Conservation (phyloP, 768 basidiomycete genomes). For the Tephrocybe sp. region DNA sequence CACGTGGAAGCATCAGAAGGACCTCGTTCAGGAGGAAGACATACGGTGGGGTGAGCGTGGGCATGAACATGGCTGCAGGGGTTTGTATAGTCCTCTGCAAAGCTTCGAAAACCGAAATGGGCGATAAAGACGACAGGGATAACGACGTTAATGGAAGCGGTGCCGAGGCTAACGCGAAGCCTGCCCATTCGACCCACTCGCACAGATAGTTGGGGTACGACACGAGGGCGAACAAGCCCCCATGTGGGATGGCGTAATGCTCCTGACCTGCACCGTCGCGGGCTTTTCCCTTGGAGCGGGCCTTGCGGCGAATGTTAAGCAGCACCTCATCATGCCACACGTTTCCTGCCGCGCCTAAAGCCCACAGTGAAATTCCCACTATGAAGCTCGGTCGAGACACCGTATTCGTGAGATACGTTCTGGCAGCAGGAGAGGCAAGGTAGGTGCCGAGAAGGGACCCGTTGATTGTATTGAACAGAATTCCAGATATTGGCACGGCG, state of each 20-base stretch:
- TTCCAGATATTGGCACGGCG: conserved; percentile 52
- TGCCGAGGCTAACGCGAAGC: conserved; percentile 77
- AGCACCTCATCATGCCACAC: conserved; percentile 90
- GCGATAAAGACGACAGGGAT: conserved; percentile 14
- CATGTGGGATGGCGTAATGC: conserved; percentile 66
- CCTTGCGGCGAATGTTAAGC: conserved; percentile 73
- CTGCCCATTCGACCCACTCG: conserved; percentile 95
- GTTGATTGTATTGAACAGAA: conserved; percentile 72
- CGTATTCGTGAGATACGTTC: conserved; percentile 37
- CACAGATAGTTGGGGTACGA: conserved; percentile 94
- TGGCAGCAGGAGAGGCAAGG: conserved; percentile 58
- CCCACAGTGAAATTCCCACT: conserved; percentile 67
- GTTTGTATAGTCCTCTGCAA: background rate
- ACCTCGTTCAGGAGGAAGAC: conserved; percentile 78
- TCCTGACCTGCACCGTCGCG: conserved; percentile 18
- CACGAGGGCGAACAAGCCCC: conserved; percentile 71
- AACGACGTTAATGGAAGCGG: conserved; percentile 29
- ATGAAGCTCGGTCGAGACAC: conserved; percentile 46
- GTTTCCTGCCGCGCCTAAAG: conserved; percentile 73
- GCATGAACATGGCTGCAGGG: conserved; percentile 35
- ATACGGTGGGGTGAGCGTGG: conserved; percentile 68
- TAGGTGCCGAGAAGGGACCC: conserved; percentile 71
- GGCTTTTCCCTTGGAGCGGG: conserved; percentile 36
- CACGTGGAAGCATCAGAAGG: conserved; percentile 77
- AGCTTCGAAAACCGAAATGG: conserved; percentile 19